A percentile compares a stretch with the other conserved stretches of the same genome.
These are phyloP conservation scores for Penicillium digitatum DNA, from an alignment of 2,329 filamentous ascomycete species.

Conservation along the genomic window DNA sequence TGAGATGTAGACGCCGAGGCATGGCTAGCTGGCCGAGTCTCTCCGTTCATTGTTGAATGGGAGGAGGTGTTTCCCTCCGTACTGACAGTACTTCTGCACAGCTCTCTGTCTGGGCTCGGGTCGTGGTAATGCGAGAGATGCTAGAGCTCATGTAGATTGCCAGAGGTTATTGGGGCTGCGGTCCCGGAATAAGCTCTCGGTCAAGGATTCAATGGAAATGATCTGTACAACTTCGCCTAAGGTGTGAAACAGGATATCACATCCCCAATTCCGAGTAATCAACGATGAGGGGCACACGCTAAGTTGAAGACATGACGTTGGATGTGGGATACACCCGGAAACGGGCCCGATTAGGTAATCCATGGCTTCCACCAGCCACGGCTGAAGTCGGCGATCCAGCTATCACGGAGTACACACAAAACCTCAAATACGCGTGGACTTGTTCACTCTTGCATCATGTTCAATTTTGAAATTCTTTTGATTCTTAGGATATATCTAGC, in stretches of 20 bases:
- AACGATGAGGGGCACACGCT: neutral
- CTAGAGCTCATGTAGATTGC: neutral
- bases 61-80: neutral
- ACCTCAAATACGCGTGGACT: no score
- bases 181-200: neutral
- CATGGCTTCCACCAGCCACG: no score
- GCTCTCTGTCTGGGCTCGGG: neutral
- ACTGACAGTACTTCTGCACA: neutral
- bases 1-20: neutral
- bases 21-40: neutral
- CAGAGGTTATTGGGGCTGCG: neutral
- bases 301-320: conserved; percentile 1
- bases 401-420: no score
- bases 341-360: neutral
- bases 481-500: conserved; percentile 8
- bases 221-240: neutral
- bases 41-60: conserved; percentile 2
- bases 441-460: neutral
- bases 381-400: no score
- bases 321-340: neutral
- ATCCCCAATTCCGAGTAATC: neutral
- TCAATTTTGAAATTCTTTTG: neutral
- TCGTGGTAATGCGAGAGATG: neutral
- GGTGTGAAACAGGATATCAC: neutral
- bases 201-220: neutral